phyloP scores from a whole-genome alignment of 805 yeast species.

The Sugiyamaella chiloensis region DNA sequence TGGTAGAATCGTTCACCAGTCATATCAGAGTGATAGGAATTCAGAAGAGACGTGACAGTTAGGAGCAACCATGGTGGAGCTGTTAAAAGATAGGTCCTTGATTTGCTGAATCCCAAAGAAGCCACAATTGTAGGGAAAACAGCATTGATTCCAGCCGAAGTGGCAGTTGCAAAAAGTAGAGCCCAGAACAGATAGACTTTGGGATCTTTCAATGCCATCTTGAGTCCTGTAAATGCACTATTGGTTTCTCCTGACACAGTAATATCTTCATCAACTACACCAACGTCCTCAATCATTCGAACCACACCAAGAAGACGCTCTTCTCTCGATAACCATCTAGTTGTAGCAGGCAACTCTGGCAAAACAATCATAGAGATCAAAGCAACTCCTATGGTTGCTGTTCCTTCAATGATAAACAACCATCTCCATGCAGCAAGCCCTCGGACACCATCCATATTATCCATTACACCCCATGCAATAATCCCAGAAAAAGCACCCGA shows the following conservation, averaged over 20 bases:
- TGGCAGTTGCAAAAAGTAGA: slow-evolving; percentile 46
- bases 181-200: slow-evolving; percentile 23
- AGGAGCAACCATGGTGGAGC: slow-evolving; percentile 59
- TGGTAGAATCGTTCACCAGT: slow-evolving; percentile 55
- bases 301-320: slow-evolving; percentile 20
- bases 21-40: slow-evolving; percentile 56
- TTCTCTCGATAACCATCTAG: slow-evolving; percentile 22
- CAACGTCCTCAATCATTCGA: slow-evolving; percentile 22
- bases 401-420: slow-evolving; percentile 55
- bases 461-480: slow-evolving; percentile 51
- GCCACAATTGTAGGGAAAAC: slow-evolving; percentile 62
- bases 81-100: slow-evolving; percentile 53
- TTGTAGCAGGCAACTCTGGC: slow-evolving; percentile 52
- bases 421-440: slow-evolving; percentile 53
- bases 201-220: slow-evolving; percentile 23
- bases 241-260: slow-evolving; percentile 21
- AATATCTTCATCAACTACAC: slow-evolving; percentile 29
- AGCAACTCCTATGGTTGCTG: slow-evolving; percentile 46
- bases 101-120: slow-evolving; percentile 49
- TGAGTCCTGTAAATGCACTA: slow-evolving; percentile 2
- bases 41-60: slow-evolving; percentile 47
- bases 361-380: slow-evolving; percentile 46
- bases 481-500: slow-evolving; percentile 58
- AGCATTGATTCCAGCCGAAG: slow-evolving; percentile 54
- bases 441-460: slow-evolving; percentile 39